Percentiles rank a stretch among this genome's conserved stretches.
Conservation (phyloP, 352 stramenopile genomes). For the Phytophthora ramorum region DNA sequence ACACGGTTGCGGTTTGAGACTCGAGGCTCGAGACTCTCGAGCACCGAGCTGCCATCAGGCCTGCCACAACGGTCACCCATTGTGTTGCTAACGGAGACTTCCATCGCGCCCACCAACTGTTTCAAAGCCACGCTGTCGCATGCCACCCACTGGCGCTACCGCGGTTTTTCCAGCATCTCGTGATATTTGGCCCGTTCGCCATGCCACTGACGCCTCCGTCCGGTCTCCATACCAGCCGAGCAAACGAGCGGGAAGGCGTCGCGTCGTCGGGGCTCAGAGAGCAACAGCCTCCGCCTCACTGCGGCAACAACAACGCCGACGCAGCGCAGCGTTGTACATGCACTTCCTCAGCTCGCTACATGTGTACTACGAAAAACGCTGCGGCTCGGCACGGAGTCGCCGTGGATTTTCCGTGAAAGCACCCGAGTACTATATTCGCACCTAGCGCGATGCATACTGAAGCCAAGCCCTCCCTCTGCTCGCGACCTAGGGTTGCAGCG, state of each 20-base stretch:
- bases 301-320: not conserved
- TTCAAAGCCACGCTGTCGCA: not conserved
- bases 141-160: not conserved
- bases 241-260: constrained; percentile 6
- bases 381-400: too few relatives aligned
- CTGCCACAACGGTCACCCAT: not conserved
- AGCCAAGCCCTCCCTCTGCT: constrained; percentile 5
- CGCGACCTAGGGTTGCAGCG: constrained; percentile 24
- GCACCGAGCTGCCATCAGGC: constrained; percentile 5
- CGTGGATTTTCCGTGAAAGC: too few relatives aligned
- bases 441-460: constrained; percentile 12
- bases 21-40: not conserved
- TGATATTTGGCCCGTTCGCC: constrained; percentile 9
- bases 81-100: not conserved
- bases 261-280: not conserved
- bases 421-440: constrained; percentile 8
- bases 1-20: too few relatives aligned
- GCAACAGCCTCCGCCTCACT: too few relatives aligned
- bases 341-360: not conserved
- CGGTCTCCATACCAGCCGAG: constrained; percentile 6
- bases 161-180: constrained; percentile 13
- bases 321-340: not conserved
- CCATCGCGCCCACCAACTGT: constrained; percentile 1
- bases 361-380: too few relatives aligned
- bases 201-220: not conserved